phyloP scores from a whole-genome alignment of 495 filamentous ascomycete genomes.

The Aspergillus sparsus region DNA sequence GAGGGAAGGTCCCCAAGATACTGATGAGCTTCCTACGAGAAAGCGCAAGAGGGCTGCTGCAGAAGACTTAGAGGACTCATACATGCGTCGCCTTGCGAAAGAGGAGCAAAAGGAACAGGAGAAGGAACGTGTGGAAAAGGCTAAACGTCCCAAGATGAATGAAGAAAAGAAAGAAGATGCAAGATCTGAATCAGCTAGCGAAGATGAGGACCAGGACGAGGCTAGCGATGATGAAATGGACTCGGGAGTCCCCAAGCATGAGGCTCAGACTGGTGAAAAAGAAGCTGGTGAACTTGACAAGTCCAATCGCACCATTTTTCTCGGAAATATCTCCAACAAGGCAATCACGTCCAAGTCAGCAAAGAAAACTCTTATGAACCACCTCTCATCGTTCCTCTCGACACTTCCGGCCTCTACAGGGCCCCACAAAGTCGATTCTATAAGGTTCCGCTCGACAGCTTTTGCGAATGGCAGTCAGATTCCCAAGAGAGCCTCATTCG shows the following conservation, averaged over 20 bases:
- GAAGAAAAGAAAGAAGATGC: conserved; percentile 29
- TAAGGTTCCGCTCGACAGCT: conserved; percentile 91
- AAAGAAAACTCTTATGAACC: conserved; percentile 72
- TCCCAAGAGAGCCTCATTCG: conserved; percentile 88
- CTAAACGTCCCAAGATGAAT: conserved; percentile 22
- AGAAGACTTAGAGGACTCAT: conserved; percentile 78
- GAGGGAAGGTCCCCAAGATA: conserved; percentile 36
- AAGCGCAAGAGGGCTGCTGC: conserved; percentile 78
- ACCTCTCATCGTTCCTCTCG: conserved; percentile 60
- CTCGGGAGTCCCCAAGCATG: conserved; percentile 54
- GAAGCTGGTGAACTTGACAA: conserved; percentile 70
- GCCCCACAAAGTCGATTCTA: conserved; percentile 75
- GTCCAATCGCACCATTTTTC: conserved; percentile 85
- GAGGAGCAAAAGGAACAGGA: conserved; percentile 56
- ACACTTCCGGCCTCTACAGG: conserved; percentile 43
- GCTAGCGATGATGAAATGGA: conserved; percentile 31
- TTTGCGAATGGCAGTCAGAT: conserved; percentile 68
- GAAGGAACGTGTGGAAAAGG: conserved; percentile 34
- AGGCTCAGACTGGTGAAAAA: conserved; percentile 46
- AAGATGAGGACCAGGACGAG: conserved; percentile 21
- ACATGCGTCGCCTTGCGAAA: conserved; percentile 70
- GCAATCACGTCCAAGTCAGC: conserved; percentile 79
- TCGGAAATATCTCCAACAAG: conserved; percentile 82
- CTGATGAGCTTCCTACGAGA: conserved; percentile 50
- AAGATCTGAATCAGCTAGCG: conserved; percentile 21